A percentile compares a stretch with the other conserved stretches of the same genome.
These are phyloP conservation scores for Diplodia seriata DNA, from an alignment of 2,329 filamentous ascomycete genomes.

Conservation along the genomic window DNA sequence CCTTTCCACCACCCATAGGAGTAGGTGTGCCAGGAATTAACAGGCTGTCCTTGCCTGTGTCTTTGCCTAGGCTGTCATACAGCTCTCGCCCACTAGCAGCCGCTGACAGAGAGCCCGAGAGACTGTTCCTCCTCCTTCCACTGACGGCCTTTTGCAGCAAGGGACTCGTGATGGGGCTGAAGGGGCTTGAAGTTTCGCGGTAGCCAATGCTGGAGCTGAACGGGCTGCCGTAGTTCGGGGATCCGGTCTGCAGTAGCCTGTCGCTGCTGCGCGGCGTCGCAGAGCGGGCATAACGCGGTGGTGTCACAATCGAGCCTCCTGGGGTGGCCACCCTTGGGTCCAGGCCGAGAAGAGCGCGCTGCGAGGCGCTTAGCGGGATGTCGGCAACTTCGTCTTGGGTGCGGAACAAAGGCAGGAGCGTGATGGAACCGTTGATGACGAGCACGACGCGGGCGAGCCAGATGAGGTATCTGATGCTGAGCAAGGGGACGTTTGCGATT, in stretches of 20 bases:
- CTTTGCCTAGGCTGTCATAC: constrained; percentile 51
- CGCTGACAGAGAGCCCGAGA: constrained; percentile 8
- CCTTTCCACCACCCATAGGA: constrained; percentile 60
- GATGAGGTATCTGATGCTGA: constrained; percentile 51
- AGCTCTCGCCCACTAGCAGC: constrained; percentile 40
- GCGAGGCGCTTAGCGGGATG: constrained; percentile 87
- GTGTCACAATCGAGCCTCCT: constrained; percentile 74
- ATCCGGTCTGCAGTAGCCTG: constrained; percentile 47
- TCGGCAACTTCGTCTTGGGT: constrained; percentile 80
- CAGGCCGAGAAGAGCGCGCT: constrained; percentile 84
- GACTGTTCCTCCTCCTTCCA: constrained; percentile 56
- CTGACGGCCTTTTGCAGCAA: constrained; percentile 73
- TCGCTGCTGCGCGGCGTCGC: constrained; percentile 66
- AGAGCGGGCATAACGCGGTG: constrained; percentile 83
- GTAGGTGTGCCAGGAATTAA: constrained; percentile 69
- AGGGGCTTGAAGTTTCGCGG: constrained; percentile 44
- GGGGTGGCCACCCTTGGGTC: constrained; percentile 67
- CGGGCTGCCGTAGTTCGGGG: constrained; percentile 47
- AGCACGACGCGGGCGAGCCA: constrained; percentile 62
- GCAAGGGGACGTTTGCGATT: constrained; percentile 43
- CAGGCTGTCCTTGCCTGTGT: constrained; percentile 46
- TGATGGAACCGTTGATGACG: constrained; percentile 69
- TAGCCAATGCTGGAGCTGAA: constrained; percentile 41
- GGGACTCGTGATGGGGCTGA: constrained; percentile 42
- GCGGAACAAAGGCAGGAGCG: constrained; percentile 75